These are phyloP conservation scores for Heteromeles arbutifolia DNA, from an alignment of 306 rosid species.

Conservation along the genomic window DNA sequence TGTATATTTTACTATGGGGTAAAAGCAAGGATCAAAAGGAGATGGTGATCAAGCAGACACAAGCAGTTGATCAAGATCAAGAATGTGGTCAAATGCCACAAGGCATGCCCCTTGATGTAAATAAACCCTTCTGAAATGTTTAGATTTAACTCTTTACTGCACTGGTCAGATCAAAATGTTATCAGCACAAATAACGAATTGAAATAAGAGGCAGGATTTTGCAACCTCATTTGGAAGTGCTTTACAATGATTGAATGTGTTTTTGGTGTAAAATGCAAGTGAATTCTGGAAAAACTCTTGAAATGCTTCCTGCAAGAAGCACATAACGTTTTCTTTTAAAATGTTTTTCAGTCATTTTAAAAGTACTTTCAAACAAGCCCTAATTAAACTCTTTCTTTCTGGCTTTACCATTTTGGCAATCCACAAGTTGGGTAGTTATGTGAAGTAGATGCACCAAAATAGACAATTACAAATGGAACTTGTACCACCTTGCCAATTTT, in stretches of 20 bases:
- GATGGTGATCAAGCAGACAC: slow-evolving; percentile 24
- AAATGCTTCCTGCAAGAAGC: no score
- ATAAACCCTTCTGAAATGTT: neutral
- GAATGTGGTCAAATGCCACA: slow-evolving; percentile 17
- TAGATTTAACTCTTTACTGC: neutral
- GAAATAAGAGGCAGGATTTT: neutral
- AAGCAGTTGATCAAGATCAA: slow-evolving; percentile 31
- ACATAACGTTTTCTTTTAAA: no score
- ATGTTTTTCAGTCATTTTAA: no score
- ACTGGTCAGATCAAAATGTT: neutral
- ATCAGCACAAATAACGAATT: neutral
- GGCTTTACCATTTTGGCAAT: neutral
- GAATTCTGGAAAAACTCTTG: no score
- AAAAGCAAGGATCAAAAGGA: slow-evolving; percentile 46
- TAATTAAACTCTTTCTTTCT: neutral
- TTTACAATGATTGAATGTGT: no score
- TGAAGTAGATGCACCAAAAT: neutral
- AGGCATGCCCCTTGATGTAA: slow-evolving; percentile 9
- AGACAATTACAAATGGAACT: no score
- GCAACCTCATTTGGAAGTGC: neutral
- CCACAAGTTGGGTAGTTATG: neutral
- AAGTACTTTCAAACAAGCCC: no score
- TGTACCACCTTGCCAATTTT: no score
- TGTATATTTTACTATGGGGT: slow-evolving; percentile 80
- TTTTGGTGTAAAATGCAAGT: no score